These are phyloP conservation scores for Clavariopsis aquatica DNA, from an alignment of 495 filamentous ascomycete species.

Conservation along the genomic window DNA sequence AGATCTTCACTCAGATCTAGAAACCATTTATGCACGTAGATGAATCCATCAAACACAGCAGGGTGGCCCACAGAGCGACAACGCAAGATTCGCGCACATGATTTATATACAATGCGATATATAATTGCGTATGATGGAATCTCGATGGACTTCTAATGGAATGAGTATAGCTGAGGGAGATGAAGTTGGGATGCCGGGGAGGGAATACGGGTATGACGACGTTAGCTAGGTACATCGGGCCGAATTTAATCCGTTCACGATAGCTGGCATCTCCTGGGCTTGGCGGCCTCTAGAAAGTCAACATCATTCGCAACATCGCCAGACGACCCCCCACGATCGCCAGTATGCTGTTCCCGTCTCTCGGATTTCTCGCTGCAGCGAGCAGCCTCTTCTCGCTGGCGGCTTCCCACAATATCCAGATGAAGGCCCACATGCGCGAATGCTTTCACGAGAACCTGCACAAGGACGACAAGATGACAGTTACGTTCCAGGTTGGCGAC, in stretches of 20 bases:
- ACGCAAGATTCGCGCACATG: not conserved
- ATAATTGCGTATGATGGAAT: too few relatives aligned
- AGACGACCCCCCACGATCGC: constrained; percentile 10
- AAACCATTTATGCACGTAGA: not conserved
- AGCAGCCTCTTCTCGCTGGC: constrained; percentile 59
- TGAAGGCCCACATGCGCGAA: constrained; percentile 85
- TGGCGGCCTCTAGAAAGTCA: constrained; percentile 11
- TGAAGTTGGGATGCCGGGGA: not conserved
- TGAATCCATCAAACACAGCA: not conserved
- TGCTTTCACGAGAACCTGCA: constrained; percentile 96
- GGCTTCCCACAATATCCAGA: constrained; percentile 89
- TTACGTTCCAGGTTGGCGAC: constrained; percentile 97
- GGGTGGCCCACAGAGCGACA: too few relatives aligned
- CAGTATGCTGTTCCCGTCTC: constrained; percentile 46
- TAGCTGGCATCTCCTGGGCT: constrained; percentile 31
- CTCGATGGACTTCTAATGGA: not conserved
- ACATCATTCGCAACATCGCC: not conserved
- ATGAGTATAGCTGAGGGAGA: not conserved
- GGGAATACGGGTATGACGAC: not conserved
- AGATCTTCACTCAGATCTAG: too few relatives aligned
- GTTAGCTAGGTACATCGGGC: constrained; percentile 7
- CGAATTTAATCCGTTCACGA: constrained; percentile 15
- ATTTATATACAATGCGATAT: not conserved
- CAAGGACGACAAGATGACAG: constrained; percentile 95
- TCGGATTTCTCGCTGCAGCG: constrained; percentile 58